Conservation (phyloP, 768 basidiomycete genomes). For the Calocybe indica region DNA sequence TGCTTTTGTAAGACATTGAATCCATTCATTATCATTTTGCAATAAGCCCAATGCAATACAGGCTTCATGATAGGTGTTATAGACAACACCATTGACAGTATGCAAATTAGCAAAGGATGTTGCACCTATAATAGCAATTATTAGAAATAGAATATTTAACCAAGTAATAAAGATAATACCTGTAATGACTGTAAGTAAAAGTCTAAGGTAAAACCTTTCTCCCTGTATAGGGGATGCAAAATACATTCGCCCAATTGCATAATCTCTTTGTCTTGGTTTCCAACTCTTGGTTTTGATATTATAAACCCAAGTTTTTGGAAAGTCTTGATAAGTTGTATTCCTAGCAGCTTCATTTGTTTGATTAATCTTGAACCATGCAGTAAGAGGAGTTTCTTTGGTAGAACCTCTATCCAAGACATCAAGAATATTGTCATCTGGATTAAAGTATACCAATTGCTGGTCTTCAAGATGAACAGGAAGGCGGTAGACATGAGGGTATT, state of each 20-base stretch:
- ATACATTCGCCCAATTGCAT: conserved; percentile 18
- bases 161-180: conserved; percentile 10
- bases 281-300: conserved; percentile 6
- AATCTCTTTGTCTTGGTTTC: conserved; percentile 8
- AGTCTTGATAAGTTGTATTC: conserved; percentile 24
- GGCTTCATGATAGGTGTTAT: conserved; percentile 23
- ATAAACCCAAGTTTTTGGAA: conserved; percentile 22
- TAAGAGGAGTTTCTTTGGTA: conserved; percentile 19
- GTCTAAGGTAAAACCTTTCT: conserved; percentile 29
- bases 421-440: conserved; percentile 18
- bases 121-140: conserved; percentile 22
- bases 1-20: conserved; percentile 29
- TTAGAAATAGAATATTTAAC: background rate
- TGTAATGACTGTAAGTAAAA: conserved; percentile 26
- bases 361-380: conserved; percentile 26
- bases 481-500: conserved; percentile 31
- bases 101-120: conserved; percentile 12
- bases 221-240: conserved; percentile 24
- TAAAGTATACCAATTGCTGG: conserved; percentile 32
- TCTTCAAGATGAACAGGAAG: conserved; percentile 37
- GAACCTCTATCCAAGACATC: conserved; percentile 12
- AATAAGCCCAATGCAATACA: conserved; percentile 27
- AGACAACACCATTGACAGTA: conserved; percentile 8
- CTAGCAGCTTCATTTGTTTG: conserved; percentile 6
- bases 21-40: conserved; percentile 38